Evolutionary conservation across 2,329 filamentous ascomycete genomes (phyloP).

Genomic region (Cladosporium colombiae): DNA sequence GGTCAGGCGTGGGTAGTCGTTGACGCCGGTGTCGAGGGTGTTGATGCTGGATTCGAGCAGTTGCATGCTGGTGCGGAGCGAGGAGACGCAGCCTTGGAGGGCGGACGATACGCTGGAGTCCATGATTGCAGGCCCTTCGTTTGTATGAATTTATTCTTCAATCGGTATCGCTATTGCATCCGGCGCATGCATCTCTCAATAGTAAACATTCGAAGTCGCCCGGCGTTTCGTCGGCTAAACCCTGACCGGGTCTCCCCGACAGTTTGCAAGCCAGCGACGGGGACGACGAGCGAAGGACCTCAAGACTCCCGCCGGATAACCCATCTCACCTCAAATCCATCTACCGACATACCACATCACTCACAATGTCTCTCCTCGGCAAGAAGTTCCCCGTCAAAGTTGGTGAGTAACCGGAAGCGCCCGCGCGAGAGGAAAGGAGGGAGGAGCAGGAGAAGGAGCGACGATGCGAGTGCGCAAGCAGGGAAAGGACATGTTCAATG

Average conservation of each 20-base stretch:
- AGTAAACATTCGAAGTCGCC: slow-evolving; percentile 9
- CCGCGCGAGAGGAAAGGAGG: not conserved
- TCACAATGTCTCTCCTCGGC: slow-evolving; percentile 45
- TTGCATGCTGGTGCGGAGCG: slow-evolving; percentile 61
- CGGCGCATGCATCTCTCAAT: not conserved
- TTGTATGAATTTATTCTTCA: not conserved
- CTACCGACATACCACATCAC: slow-evolving; percentile 16
- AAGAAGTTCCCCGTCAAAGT: slow-evolving; percentile 54
- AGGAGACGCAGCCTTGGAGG: slow-evolving; percentile 62
- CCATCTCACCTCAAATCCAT: slow-evolving; percentile 18
- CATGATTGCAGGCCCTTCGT: slow-evolving; percentile 24
- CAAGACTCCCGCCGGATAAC: not conserved
- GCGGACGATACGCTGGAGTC: slow-evolving; percentile 39
- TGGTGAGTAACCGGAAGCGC: slow-evolving; percentile 41
- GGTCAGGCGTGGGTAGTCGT: slow-evolving; percentile 62
- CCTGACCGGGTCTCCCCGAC: not conserved
- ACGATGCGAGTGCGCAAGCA: not conserved
- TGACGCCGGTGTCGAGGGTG: slow-evolving; percentile 63
- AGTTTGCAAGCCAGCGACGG: slow-evolving; percentile 9
- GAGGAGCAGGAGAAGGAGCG: not conserved
- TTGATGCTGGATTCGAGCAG: slow-evolving; percentile 64
- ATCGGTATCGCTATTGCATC: not conserved
- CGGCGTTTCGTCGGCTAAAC: not conserved
- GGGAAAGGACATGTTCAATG: slow-evolving; percentile 9
- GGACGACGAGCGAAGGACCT: slow-evolving; percentile 10